A percentile compares a stretch with the other conserved stretches of the same genome.
These are phyloP conservation scores for Fusarium bulbicola DNA, from an alignment of 2,329 filamentous ascomycete species.

Conservation along the genomic window DNA sequence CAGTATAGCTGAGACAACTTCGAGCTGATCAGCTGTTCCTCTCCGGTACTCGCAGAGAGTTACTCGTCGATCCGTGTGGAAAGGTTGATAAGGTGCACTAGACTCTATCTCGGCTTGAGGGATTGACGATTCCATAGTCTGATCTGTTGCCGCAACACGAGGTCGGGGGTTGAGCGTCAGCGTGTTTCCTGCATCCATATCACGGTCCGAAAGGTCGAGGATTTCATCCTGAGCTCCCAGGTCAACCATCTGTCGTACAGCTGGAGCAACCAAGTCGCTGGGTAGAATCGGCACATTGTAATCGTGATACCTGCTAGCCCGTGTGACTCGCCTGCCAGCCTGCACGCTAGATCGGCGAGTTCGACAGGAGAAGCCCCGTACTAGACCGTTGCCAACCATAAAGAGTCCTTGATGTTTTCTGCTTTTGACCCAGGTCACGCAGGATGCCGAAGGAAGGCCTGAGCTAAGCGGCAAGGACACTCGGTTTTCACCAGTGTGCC, in stretches of 20 bases:
- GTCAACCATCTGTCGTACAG: slow-evolving; percentile 63
- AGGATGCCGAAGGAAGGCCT: slow-evolving; percentile 64
- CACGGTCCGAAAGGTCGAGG: slow-evolving; percentile 62
- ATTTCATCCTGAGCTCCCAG: slow-evolving; percentile 63
- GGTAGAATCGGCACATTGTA: slow-evolving; percentile 72
- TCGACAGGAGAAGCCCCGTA: slow-evolving; percentile 72
- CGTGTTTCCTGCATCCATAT: slow-evolving; percentile 64
- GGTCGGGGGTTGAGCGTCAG: slow-evolving; percentile 58
- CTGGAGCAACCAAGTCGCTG: slow-evolving; percentile 65
- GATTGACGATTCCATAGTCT: slow-evolving; percentile 69
- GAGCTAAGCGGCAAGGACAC: slow-evolving; percentile 70
- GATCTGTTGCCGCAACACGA: slow-evolving; percentile 49
- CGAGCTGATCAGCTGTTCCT: slow-evolving; percentile 45
- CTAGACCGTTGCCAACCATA: slow-evolving; percentile 70
- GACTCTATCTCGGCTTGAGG: slow-evolving; percentile 91
- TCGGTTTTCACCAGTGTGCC: slow-evolving; percentile 79
- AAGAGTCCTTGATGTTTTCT: slow-evolving; percentile 70
- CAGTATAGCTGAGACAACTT: slow-evolving; percentile 52
- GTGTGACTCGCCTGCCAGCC: slow-evolving; percentile 61
- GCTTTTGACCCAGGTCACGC: slow-evolving; percentile 72
- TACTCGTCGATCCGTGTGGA: slow-evolving; percentile 90
- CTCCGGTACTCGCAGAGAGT: slow-evolving; percentile 73
- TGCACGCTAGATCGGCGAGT: slow-evolving; percentile 63
- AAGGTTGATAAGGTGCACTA: slow-evolving; percentile 93
- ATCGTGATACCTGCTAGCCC: slow-evolving; percentile 70